These are phyloP conservation scores for Rhizophagus prolifer DNA, from an alignment of 192 early-diverging fungal species.

Conservation along the genomic window DNA sequence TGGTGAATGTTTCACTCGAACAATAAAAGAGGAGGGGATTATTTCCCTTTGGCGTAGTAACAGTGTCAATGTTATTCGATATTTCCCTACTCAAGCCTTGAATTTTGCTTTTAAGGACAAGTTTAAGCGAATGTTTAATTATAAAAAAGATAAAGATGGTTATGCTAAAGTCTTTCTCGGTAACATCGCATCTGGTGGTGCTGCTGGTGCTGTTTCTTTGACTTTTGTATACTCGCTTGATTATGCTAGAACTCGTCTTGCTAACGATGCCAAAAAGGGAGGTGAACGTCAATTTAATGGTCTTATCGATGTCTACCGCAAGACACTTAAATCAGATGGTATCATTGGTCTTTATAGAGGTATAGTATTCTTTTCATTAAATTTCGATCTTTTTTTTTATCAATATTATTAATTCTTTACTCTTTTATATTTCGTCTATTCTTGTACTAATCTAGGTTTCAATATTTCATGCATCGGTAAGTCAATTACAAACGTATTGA, in stretches of 20 bases:
- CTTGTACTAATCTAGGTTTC: no score
- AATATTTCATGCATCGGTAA: no score
- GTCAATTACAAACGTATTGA: no score
- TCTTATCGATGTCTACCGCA: slow-evolving; percentile 80
- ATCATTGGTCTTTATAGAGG: slow-evolving; percentile 94
- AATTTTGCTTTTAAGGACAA: slow-evolving; percentile 97
- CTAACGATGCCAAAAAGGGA: slow-evolving; percentile 69
- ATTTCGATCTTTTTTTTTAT: not conserved
- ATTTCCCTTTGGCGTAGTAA: slow-evolving; percentile 85
- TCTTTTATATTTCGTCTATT: not conserved
- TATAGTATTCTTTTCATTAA: not conserved
- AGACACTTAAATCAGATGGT: slow-evolving; percentile 82
- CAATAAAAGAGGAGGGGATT: slow-evolving; percentile 79
- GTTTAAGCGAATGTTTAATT: slow-evolving; percentile 92
- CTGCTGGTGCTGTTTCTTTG: slow-evolving; percentile 87
- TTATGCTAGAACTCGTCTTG: slow-evolving; percentile 96
- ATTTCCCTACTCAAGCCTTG: slow-evolving; percentile 97
- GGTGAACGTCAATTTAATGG: slow-evolving; percentile 90
- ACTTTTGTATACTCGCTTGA: slow-evolving; percentile 93
- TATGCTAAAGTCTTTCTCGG: slow-evolving; percentile 85
- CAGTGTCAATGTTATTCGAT: slow-evolving; percentile 91
- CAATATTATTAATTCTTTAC: not conserved
- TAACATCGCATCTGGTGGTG: slow-evolving; percentile 93
- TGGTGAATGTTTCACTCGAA: slow-evolving; percentile 86
- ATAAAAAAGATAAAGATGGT: slow-evolving; percentile 69